These are phyloP conservation scores for Russula emetica DNA, from an alignment of 768 basidiomycete species.

Conservation along the genomic window DNA sequence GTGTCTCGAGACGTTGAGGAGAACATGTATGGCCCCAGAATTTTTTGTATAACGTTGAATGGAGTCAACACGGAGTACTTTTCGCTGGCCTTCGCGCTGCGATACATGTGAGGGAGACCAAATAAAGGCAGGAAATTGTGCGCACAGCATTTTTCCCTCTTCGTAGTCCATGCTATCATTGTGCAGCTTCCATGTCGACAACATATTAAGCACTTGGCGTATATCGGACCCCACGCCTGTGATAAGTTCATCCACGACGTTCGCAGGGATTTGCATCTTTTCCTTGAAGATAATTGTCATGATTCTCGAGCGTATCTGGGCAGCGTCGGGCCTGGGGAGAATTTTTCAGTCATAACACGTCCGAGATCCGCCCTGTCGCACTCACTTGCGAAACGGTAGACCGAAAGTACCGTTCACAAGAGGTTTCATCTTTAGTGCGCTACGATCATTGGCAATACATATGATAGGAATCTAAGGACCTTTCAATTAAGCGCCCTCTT, in stretches of 20 bases:
- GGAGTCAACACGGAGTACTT: constrained; percentile 89
- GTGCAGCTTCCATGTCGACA: constrained; percentile 95
- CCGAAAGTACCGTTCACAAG: constrained; percentile 65
- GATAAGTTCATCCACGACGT: constrained; percentile 90
- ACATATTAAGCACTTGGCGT: constrained; percentile 95
- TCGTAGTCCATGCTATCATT: constrained; percentile 82
- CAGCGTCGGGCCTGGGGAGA: constrained; percentile 63
- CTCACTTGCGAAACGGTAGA: constrained; percentile 74
- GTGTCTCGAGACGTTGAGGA: constrained; percentile 75
- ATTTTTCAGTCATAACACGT: neutral
- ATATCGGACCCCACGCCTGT: constrained; percentile 90
- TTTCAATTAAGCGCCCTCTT: neutral
- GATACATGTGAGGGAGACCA: neutral
- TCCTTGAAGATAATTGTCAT: constrained; percentile 90
- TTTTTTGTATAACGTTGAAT: constrained; percentile 84
- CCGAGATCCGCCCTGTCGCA: constrained; percentile 1
- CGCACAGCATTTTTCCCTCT: constrained; percentile 85
- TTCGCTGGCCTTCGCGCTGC: constrained; percentile 72
- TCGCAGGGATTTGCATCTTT: constrained; percentile 85
- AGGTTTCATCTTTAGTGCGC: constrained; percentile 89
- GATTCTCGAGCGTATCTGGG: constrained; percentile 77
- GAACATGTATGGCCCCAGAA: constrained; percentile 90
- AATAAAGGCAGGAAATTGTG: constrained; percentile 22
- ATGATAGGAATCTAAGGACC: constrained; percentile 81
- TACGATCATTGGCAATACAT: constrained; percentile 91